Base-by-base conservation (phyloP, 2,329 filamentous ascomycete genomes). In the Sarocladium oryzae region DNA sequence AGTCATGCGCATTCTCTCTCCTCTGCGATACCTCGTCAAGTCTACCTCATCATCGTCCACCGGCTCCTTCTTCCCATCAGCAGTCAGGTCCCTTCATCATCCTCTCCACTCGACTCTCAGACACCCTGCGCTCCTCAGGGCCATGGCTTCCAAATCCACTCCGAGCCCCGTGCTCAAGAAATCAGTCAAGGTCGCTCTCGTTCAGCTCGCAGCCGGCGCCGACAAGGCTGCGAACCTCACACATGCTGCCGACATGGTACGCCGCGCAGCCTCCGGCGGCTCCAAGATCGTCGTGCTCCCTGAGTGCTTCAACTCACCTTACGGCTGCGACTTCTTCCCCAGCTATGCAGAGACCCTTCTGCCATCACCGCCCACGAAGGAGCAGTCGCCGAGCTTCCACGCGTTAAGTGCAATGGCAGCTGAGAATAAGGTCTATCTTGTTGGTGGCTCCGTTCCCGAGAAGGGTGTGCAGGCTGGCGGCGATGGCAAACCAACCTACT, bases 261-360 rank as follows among this genome's bases (percentile, higher is more conserved):
- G 89, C 56, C 84, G 89, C 66, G 92, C 93, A 4, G 85, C 89
- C 21, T 68, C 74, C 23, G 73, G 73, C 3, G 92, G 92, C 58
- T 89, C 92, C 54, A 83, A 87, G 52, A 83, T 99, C 54, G 85
- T 97, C 57, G 89, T 97, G 30, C 81, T 99, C 16, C 93, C 93
- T 32, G 93, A 99, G 74, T 99, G 93, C 77, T 99, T 99, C 82
- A 99, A 99, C 75, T 95, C 88, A 37, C 93, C 93, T 8, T 99
- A 99, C 70, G 93, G 93, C 58, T 90, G 84, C 58, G 69, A 89
- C 63, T 91, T 85, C 76, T 99, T 99, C 71, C 86, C 91, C 51
- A 81, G 84, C 55, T 97, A 97, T 68, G 91, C 93, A 58, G 93
- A 99, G 70, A 85, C 82, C 1, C 83, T 97, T n/a, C 70, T 73